Evolutionary conservation across 148 eudicot species (phyloP).

Genomic region (Selenicereus undatus): DNA sequence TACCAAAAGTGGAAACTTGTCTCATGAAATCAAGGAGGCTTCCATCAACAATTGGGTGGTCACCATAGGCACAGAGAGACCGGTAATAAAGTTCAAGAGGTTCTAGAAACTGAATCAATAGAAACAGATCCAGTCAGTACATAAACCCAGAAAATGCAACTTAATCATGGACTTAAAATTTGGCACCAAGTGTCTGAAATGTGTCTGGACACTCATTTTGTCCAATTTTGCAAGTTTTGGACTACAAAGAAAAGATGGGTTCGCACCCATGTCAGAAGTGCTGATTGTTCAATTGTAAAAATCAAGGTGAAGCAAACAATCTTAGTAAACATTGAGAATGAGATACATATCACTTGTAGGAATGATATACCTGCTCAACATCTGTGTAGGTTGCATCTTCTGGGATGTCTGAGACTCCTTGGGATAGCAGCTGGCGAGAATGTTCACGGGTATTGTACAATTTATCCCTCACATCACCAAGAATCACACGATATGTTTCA

Average conservation of each 20-base stretch:
- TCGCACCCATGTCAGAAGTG: not conserved
- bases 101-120: constrained; percentile 64
- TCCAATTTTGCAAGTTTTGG: not conserved
- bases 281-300: not conserved
- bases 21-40: constrained; percentile 95
- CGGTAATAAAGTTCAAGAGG: constrained; percentile 96
- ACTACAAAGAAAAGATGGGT: not conserved
- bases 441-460: constrained; percentile 91
- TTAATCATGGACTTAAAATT: not conserved
- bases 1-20: constrained; percentile 95
- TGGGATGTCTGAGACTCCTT: constrained; percentile 78
- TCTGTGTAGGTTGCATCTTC: constrained; percentile 75
- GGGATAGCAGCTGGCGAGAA: constrained; percentile 73
- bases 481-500: constrained; percentile 93
- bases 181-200: not conserved
- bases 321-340: not conserved
- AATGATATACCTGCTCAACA: constrained; percentile 62
- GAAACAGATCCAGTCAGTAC: constrained; percentile 8
- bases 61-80: constrained; percentile 89
- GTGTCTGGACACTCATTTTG: not conserved
- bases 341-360: not conserved
- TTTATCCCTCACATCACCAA: constrained; percentile 93
- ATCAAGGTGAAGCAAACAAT: not conserved
- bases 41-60: constrained; percentile 88
- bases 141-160: not conserved